These are phyloP conservation scores for Curvularia hawaiiensis DNA, from an alignment of 2,329 filamentous ascomycete genomes.

Conservation along the genomic window DNA sequence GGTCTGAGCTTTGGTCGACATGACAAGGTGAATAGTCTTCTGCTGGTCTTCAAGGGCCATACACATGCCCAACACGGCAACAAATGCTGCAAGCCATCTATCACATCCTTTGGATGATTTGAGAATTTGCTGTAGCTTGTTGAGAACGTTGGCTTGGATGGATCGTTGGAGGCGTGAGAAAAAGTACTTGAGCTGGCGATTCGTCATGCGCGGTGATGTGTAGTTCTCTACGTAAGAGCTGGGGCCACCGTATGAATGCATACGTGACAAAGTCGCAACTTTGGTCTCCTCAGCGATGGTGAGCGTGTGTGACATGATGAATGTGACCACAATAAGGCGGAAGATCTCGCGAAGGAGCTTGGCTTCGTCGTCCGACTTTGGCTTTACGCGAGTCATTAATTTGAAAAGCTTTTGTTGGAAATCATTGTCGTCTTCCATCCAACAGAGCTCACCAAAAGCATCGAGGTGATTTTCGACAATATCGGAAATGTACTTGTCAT, in stretches of 20 bases:
- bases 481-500: constrained; percentile 52
- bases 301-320: constrained; percentile 56
- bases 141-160: constrained; percentile 51
- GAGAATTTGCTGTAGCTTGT: constrained; percentile 54
- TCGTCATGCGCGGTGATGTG: constrained; percentile 54
- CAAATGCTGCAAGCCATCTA: constrained; percentile 54
- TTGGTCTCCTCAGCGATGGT: constrained; percentile 51
- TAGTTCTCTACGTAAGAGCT: constrained; percentile 36
- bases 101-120: constrained; percentile 51
- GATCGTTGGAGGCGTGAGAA: constrained; percentile 51
- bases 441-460: constrained; percentile 51
- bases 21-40: constrained; percentile 52
- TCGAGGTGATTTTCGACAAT: constrained; percentile 50
- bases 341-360: constrained; percentile 51
- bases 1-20: constrained; percentile 46
- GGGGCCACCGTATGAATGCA: constrained; percentile 45
- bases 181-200: constrained; percentile 57
- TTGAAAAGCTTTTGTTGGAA: constrained; percentile 52
- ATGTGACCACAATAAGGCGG: constrained; percentile 54
- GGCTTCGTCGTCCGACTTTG: constrained; percentile 49
- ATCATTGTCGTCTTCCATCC: constrained; percentile 52
- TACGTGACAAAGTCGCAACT: constrained; percentile 42
- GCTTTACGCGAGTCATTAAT: constrained; percentile 48
- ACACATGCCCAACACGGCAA: constrained; percentile 53
- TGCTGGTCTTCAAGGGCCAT: constrained; percentile 57